These are phyloP conservation scores for Neopestalotiopsis rosae DNA, from an alignment of 2,329 filamentous ascomycete species.

Conservation along the genomic window DNA sequence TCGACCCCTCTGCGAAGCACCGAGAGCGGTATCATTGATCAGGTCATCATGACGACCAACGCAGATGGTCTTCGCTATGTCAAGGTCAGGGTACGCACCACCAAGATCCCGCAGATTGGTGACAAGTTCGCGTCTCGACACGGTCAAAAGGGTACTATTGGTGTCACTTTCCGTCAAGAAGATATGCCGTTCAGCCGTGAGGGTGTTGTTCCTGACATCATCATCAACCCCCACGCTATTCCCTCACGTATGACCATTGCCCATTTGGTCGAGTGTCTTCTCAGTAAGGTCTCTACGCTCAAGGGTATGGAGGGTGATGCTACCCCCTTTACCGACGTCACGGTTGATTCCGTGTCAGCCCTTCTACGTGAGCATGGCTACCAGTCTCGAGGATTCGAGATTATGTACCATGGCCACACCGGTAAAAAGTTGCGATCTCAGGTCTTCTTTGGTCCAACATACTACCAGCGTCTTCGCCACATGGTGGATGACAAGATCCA, in stretches of 20 bases:
- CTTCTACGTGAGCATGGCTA: slow-evolving; percentile 89
- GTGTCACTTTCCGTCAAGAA: slow-evolving; percentile 96
- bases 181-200: slow-evolving; percentile 98
- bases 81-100: slow-evolving; percentile 96
- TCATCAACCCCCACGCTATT: slow-evolving; percentile 99
- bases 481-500: slow-evolving; percentile 99
- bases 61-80: slow-evolving; percentile 93
- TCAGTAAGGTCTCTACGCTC: slow-evolving; percentile 93
- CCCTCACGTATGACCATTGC: slow-evolving; percentile 99
- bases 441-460: slow-evolving; percentile 96
- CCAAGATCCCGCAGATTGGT: slow-evolving; percentile 97
- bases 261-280: slow-evolving; percentile 97
- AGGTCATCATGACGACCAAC: slow-evolving; percentile 92
- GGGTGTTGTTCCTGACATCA: slow-evolving; percentile 90
- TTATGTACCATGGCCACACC: slow-evolving; percentile 99
- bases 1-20: slow-evolving; percentile 94
- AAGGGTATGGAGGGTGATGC: slow-evolving; percentile 96
- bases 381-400: slow-evolving; percentile 95
- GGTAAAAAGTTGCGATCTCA: slow-evolving; percentile 92
- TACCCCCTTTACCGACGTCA: slow-evolving; percentile 97
- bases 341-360: slow-evolving; percentile 89
- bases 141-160: slow-evolving; percentile 98
- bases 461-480: slow-evolving; percentile 97
- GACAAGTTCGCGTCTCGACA: slow-evolving; percentile 99
- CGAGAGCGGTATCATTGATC: slow-evolving; percentile 95